A percentile compares a stretch with the other conserved stretches of the same genome.
These are phyloP conservation scores for Hypericum perforatum DNA, from an alignment of 345 rosid species.

Conservation along the genomic window DNA sequence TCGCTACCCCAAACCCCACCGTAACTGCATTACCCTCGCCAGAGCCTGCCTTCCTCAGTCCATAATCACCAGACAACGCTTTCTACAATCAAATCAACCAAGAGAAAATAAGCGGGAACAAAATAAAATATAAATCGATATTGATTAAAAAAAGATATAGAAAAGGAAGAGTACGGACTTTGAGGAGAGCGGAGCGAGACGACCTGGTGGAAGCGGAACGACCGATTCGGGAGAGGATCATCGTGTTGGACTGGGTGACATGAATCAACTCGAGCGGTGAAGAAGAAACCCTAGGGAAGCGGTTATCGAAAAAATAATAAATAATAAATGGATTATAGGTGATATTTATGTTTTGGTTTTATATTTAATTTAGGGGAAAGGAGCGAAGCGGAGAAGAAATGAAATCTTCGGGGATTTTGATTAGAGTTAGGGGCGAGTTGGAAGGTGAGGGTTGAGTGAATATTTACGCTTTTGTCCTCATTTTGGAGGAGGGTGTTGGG, in stretches of 20 bases:
- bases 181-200: conserved; percentile 14
- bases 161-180: not conserved
- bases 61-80: conserved; percentile 5
- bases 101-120: not conserved
- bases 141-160: no score
- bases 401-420: no score
- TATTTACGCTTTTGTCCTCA: no score
- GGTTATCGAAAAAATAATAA: no score
- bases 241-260: not conserved
- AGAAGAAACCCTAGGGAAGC: not conserved
- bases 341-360: no score
- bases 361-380: no score
- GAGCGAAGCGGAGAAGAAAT: no score
- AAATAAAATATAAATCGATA: not conserved
- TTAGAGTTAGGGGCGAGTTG: no score
- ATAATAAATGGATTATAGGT: no score
- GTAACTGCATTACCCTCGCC: conserved; percentile 8
- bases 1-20: not conserved
- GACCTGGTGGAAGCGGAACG: conserved; percentile 18
- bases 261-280: not conserved
- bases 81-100: conserved; percentile 13
- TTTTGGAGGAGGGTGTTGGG: no score
- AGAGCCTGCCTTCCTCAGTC: conserved; percentile 8
- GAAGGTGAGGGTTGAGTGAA: no score
- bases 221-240: conserved; percentile 27